Evolutionary conservation across 495 filamentous ascomycete genomes (phyloP), one percentile per base, ranked within the genome.

Genomic region (Penicillium egyptiacum): DNA sequence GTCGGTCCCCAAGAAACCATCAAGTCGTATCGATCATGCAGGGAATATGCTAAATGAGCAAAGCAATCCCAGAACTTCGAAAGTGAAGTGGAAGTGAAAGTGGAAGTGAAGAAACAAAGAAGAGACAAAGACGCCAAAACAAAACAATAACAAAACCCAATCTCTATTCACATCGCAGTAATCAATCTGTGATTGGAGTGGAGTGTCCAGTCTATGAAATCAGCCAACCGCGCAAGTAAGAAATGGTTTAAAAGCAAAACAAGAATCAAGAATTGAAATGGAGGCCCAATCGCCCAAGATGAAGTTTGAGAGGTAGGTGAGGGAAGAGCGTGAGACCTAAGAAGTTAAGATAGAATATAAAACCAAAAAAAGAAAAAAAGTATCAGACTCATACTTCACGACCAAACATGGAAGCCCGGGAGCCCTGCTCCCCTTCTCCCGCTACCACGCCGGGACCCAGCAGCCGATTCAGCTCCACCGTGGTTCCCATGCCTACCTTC

Each of bases 401-500:
- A 65, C 75, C 75, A 77, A 19, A 56, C 40, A 46, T 72, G 65
- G 46, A 68, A 70, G 37, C 59, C 53, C 6, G 70, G 65, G 52
- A 73, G 69, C 20, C 73, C 72, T 53, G 65, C 60, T 51, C 70
- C 70, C 40, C 76, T 70, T 57, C 69, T 64, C 20, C 70, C 74
- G 60, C 70, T 75, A 10, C 74, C 76, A 33, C 76, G 72, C 59
- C 79, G 56, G 14, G 75, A 75, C 41, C 66, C 68, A 47, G 62
- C 57, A 23, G 65, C 50, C 30, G 71, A 69, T 57, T 72, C 53
- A 52, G 61, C 63, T 17, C 57, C 73, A 28, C 65, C 66, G 51
- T 74, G 75, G 20, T 75, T 79, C 19, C 79, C 75, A 25, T 79
- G 80, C 51, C 83, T 64, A 17, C 75, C 79, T 63, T 91, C 89